phyloP scores from a whole-genome alignment of 169 alveolate species.

The Amoebophrya sp. region DNA sequence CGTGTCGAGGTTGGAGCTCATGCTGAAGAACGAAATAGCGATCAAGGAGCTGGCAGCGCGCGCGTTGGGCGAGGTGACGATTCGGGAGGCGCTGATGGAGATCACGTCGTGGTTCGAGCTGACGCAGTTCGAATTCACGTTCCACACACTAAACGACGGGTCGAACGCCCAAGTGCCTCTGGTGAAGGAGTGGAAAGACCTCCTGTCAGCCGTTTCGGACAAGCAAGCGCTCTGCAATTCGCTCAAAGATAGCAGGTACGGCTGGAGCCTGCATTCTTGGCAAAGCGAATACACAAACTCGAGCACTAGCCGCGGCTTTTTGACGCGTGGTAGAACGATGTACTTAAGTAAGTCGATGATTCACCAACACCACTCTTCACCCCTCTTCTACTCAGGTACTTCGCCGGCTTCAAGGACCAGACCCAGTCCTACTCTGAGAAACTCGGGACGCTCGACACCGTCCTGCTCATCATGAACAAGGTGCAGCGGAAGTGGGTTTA shows the following conservation, averaged over 20 bases:
- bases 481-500: conserved; percentile 83
- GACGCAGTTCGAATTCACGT: conserved; percentile 64
- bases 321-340: too few relatives aligned
- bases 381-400: too few relatives aligned
- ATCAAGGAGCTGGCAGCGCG: conserved; percentile 70
- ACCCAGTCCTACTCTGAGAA: conserved; percentile 63
- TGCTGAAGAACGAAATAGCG: conserved; percentile 50
- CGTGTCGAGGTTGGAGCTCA: conserved; percentile 45
- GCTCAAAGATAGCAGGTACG: conserved; percentile 43
- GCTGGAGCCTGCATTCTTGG: too few relatives aligned
- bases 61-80: conserved; percentile 79
- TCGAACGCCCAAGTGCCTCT: conserved; percentile 54
- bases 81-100: conserved; percentile 81
- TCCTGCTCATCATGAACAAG: conserved; percentile 53
- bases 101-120: conserved; percentile 77
- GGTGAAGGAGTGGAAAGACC: conserved; percentile 82
- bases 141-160: conserved; percentile 49
- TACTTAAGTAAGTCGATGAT: too few relatives aligned
- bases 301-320: too few relatives aligned
- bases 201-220: conserved; percentile 72
- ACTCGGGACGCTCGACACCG: conserved; percentile 65
- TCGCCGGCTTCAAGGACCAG: conserved; percentile 49
- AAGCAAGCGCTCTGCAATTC: conserved; percentile 61
- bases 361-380: too few relatives aligned
- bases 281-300: too few relatives aligned